Evolutionary conservation across 192 early-diverging fungal genomes (phyloP).

Genomic region (Phlyctochytrium arcticum): DNA sequence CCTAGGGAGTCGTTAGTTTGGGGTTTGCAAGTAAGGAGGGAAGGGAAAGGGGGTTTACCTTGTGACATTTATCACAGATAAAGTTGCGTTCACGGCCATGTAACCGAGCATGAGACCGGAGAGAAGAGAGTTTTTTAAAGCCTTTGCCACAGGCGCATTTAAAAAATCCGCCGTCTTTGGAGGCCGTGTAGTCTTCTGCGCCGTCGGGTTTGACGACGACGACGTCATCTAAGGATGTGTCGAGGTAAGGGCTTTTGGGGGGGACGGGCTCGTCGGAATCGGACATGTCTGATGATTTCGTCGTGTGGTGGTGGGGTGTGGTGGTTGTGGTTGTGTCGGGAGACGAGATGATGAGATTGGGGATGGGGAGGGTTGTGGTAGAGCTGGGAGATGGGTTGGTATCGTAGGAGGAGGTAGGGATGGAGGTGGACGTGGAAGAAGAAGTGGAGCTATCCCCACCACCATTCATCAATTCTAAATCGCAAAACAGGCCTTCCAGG

Average conservation of each 20-base stretch:
- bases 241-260: not conserved
- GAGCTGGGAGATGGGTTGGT: not conserved
- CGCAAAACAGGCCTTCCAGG: slow-evolving; percentile 10
- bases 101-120: slow-evolving; percentile 16
- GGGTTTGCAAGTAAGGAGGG: not conserved
- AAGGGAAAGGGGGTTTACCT: not conserved
- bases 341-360: slow-evolving; percentile 11
- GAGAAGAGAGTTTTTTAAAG: slow-evolving; percentile 23
- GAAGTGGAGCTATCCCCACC: not conserved
- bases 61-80: slow-evolving; percentile 20
- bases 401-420: not conserved
- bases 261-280: not conserved
- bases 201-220: not conserved
- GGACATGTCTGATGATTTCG: not conserved
- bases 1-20: not conserved
- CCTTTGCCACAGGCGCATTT: slow-evolving; percentile 20
- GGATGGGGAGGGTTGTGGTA: not conserved
- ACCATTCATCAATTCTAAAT: not conserved
- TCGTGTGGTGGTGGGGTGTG: not conserved
- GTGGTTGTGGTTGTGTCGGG: not conserved
- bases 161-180: slow-evolving; percentile 7
- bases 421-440: not conserved
- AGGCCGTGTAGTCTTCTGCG: not conserved
- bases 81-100: slow-evolving; percentile 23
- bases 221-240: not conserved